phyloP scores from a whole-genome alignment of 164 flowering plant genomes.

The Macadamia tetraphylla region DNA sequence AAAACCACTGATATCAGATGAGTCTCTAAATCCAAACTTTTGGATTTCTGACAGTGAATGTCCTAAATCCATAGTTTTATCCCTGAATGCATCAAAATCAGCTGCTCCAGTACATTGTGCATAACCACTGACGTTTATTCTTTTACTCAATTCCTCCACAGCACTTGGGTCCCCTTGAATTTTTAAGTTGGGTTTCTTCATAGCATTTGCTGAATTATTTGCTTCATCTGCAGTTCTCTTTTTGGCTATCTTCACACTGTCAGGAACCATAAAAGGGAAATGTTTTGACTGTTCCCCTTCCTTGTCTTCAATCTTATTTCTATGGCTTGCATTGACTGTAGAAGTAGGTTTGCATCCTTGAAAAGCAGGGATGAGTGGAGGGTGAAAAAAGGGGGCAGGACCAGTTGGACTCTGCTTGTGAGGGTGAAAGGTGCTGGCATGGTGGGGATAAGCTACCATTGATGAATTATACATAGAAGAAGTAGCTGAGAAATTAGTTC shows the following conservation, averaged over 20 bases:
- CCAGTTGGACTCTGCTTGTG: constrained; percentile 16
- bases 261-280: constrained; percentile 13
- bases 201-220: constrained; percentile 17
- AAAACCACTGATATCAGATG: not conserved
- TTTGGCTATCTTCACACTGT: constrained; percentile 20
- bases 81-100: constrained; percentile 17
- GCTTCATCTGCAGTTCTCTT: constrained; percentile 34
- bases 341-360: constrained; percentile 23
- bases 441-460: constrained; percentile 15
- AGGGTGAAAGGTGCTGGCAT: constrained; percentile 15
- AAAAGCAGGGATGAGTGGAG: constrained; percentile 23
- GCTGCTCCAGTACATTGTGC: constrained; percentile 5
- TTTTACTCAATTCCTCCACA: constrained; percentile 5
- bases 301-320: constrained; percentile 19
- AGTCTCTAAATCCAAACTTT: constrained; percentile 6
- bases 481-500: constrained; percentile 9
- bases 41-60: constrained; percentile 8
- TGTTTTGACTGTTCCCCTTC: constrained; percentile 22
- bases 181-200: constrained; percentile 27
- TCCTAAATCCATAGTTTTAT: constrained; percentile 13
- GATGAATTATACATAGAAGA: constrained; percentile 16
- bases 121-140: not conserved
- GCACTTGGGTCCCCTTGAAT: constrained; percentile 18
- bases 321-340: constrained; percentile 10
- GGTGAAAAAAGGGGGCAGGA: constrained; percentile 18